Base-by-base conservation (phyloP, 2,329 filamentous ascomycete genomes). In the Microascus cirrosus region DNA sequence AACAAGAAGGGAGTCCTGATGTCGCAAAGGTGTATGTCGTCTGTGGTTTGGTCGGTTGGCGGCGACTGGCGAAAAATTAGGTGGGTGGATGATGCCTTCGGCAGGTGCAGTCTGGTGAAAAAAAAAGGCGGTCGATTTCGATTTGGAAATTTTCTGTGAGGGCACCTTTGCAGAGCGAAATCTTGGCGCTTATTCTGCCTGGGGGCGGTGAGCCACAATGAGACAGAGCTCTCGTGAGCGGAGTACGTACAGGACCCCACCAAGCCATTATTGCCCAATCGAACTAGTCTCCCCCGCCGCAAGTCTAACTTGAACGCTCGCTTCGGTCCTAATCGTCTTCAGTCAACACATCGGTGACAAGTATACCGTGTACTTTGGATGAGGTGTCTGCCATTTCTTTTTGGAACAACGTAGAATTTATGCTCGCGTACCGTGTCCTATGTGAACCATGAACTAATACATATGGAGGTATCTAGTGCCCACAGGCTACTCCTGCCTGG, bases 81-180 rank as follows among this genome's bases (percentile, higher is more conserved):
- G 20, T 50, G 60, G 51, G 39, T 28, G 52, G 25, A 24, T 55
- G 51, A 6, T 50, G 28, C 8, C 28, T 32, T 4, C 28, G 28
- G 28, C 28, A 32, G 53, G 56, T 62, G 59, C 58, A 53, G 55
- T 58, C 45, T 24, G 24, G n/a, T 5, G 18, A 59, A 32, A n/a
- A 51, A 28, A 36, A 20, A 51, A 22, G n/a, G 22, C 20, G 45
- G 45, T 50, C 34, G 28, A 20, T 56, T 56, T 56, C 32, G 55
- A 56, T 51, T 32, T 56, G 55, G 55, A 57, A 57, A 57, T 53
- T 57, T 56, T 57, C 45, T 57, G 55, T 57, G 55, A 48, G 34
- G 45, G 56, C 34, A 18, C 35, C n/a, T 32, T 15, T 36, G 51
- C 32, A 50, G 55, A 42, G 20, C 11, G 34, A 54, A 53, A 53